These are phyloP conservation scores for Cercophora sp. DNA, from an alignment of 495 filamentous ascomycete genomes.

Conservation along the genomic window DNA sequence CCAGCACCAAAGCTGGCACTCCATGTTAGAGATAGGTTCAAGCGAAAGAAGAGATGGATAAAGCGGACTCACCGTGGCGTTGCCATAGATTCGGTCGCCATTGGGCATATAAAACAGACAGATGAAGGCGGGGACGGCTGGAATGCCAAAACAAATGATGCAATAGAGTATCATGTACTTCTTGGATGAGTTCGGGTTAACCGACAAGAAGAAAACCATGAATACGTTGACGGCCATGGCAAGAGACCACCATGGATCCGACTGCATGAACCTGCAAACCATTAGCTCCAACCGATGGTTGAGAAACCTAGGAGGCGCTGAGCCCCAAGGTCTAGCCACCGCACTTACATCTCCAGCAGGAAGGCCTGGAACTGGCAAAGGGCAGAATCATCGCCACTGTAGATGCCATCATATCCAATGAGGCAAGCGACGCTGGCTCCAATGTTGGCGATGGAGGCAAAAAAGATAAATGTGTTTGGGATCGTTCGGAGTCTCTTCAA, in stretches of 20 bases:
- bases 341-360: constrained; percentile 56
- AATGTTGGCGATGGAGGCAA: constrained; percentile 78
- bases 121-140: constrained; percentile 63
- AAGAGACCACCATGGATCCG: constrained; percentile 57
- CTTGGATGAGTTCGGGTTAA: constrained; percentile 60
- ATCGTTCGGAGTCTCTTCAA: constrained; percentile 63
- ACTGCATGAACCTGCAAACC: constrained; percentile 59
- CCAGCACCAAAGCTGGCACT: constrained; percentile 76
- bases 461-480: constrained; percentile 79
- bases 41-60: too few relatives aligned
- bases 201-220: constrained; percentile 74
- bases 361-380: constrained; percentile 77
- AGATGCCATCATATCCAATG: constrained; percentile 55
- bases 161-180: constrained; percentile 66
- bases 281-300: too few relatives aligned
- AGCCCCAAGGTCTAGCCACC: too few relatives aligned
- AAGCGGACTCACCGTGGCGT: constrained; percentile 51
- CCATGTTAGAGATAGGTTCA: not conserved
- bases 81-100: constrained; percentile 61
- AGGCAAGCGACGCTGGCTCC: constrained; percentile 72
- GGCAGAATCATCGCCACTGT: constrained; percentile 46
- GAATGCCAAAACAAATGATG: constrained; percentile 69
- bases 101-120: constrained; percentile 53
- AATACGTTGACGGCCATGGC: constrained; percentile 87
- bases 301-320: too few relatives aligned